Conservation (phyloP, 306 rosid genomes). For the Pterocarpus macrocarpus region DNA sequence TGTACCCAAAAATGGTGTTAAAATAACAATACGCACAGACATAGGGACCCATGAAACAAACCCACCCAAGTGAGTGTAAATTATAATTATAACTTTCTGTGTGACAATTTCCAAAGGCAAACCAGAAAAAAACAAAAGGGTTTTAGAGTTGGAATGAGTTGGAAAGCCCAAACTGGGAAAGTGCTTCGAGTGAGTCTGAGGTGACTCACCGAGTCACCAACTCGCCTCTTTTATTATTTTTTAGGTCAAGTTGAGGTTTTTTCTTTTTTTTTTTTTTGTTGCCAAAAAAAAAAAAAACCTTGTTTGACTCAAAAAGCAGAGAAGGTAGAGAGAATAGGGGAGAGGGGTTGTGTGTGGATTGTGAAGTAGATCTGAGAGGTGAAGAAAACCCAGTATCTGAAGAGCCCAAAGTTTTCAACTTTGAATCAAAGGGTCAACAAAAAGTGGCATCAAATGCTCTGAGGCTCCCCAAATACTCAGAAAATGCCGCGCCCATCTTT, state of each 20-base stretch:
- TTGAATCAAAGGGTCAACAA: conserved; percentile 38
- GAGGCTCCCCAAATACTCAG: not conserved
- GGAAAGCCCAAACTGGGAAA: conserved; percentile 33
- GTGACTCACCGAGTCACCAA: conserved; percentile 60
- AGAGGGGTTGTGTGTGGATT: not conserved
- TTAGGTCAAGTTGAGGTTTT: conserved; percentile 65
- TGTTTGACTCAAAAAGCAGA: conserved; percentile 68
- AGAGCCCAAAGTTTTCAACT: conserved; percentile 47
- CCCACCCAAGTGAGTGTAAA: not conserved
- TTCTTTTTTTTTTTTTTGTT: not conserved
- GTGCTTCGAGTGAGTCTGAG: conserved; percentile 9
- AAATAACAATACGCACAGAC: not conserved
- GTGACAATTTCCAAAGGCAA: conserved; percentile 26
- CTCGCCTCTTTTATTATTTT: conserved; percentile 46
- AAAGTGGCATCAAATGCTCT: conserved; percentile 47
- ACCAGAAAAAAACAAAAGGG: conserved; percentile 30
- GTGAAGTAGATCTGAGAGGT: conserved; percentile 63
- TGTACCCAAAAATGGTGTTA: too few species aligned
- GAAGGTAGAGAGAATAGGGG: conserved; percentile 34
- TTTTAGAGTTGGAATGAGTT: conserved; percentile 30
- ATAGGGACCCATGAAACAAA: conserved; percentile 7
- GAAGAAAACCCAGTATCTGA: conserved; percentile 12
- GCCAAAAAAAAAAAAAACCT: not conserved
- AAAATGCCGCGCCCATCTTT: conserved; percentile 80
- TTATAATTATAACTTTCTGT: not conserved